These are phyloP conservation scores for Aspergillus uvarum DNA, from an alignment of 2,329 filamentous ascomycete genomes.

Conservation along the genomic window DNA sequence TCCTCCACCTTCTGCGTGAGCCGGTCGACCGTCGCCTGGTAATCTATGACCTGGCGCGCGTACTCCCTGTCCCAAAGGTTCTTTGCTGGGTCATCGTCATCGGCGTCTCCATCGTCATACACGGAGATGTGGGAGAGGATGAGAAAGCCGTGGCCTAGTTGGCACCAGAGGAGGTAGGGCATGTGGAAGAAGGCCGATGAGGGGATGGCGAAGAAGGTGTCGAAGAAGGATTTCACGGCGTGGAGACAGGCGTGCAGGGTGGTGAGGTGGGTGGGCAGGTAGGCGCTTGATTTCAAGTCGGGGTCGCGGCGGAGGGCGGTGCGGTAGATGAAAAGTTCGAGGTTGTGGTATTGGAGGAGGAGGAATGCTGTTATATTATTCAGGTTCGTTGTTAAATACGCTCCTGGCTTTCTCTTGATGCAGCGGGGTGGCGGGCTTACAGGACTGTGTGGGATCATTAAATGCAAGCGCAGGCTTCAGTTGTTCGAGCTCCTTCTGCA, in stretches of 20 bases:
- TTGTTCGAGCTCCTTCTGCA: conserved; percentile 43
- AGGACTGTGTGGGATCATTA: conserved; percentile 7
- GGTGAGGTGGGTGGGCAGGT: conserved; percentile 30
- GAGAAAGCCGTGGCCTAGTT: conserved; percentile 45
- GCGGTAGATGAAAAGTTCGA: conserved; percentile 30
- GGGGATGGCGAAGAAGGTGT: conserved; percentile 50
- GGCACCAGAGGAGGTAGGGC: conserved; percentile 48
- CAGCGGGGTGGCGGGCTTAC: neutral
- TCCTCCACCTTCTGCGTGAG: conserved; percentile 22
- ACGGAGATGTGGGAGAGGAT: conserved; percentile 28
- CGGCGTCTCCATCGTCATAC: conserved; percentile 17
- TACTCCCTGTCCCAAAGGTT: conserved; percentile 26
- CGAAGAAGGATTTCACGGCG: conserved; percentile 52
- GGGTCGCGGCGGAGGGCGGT: conserved; percentile 35
- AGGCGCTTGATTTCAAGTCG: conserved; percentile 36
- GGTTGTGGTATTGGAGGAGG: conserved; percentile 25
- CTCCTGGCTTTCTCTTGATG: no score
- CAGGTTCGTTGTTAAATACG: neutral
- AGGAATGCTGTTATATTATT: conserved; percentile 19
- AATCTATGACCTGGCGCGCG: conserved; percentile 22
- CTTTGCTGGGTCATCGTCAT: neutral
- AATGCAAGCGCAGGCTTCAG: conserved; percentile 17
- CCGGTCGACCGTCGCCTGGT: conserved; percentile 18
- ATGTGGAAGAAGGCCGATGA: conserved; percentile 46
- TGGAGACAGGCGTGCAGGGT: conserved; percentile 52